A percentile compares a stretch with the other conserved stretches of the same genome.
Conservation (phyloP, 257 asterid species). For the Buddleja alternifolia region DNA sequence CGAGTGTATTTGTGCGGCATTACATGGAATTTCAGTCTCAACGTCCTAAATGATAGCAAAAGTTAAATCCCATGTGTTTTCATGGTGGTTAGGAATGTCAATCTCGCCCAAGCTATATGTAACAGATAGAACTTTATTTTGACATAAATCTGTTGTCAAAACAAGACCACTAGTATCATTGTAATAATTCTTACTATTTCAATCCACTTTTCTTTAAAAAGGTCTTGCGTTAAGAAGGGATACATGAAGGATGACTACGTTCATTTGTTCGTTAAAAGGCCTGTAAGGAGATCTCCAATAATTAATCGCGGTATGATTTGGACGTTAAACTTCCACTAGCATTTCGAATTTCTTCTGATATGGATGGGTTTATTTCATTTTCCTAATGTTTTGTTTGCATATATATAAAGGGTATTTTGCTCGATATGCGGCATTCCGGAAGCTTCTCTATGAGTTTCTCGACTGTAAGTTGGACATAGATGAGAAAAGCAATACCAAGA, state of each 20-base stretch:
- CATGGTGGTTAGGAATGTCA: slow-evolving; percentile 13
- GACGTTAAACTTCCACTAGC: slow-evolving; percentile 14
- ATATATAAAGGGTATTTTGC: slow-evolving; percentile 80
- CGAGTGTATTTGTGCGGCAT: not conserved
- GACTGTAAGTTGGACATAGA: slow-evolving; percentile 46
- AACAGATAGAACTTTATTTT: not conserved
- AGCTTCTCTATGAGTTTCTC: slow-evolving; percentile 82
- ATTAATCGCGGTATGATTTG: slow-evolving; percentile 79
- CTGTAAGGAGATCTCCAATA: slow-evolving; percentile 90
- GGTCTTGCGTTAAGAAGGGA: slow-evolving; percentile 93
- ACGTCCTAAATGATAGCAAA: slow-evolving; percentile 1
- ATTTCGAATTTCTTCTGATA: slow-evolving; percentile 18
- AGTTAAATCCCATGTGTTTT: slow-evolving; percentile 5
- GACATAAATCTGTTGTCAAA: not conserved
- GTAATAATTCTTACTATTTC: slow-evolving; percentile 21
- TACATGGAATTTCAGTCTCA: not conserved
- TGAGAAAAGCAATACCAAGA: slow-evolving; percentile 50
- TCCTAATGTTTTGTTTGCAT: slow-evolving; percentile 25
- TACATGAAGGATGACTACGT: slow-evolving; percentile 87
- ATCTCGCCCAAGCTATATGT: not conserved
- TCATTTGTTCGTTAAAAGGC: slow-evolving; percentile 78
- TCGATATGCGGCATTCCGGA: slow-evolving; percentile 84
- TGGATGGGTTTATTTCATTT: slow-evolving; percentile 13
- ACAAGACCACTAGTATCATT: not conserved
- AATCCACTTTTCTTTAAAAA: slow-evolving; percentile 33